These are phyloP conservation scores for Cladosporium oxysporum DNA, from an alignment of 2,329 filamentous ascomycete species.

Conservation along the genomic window DNA sequence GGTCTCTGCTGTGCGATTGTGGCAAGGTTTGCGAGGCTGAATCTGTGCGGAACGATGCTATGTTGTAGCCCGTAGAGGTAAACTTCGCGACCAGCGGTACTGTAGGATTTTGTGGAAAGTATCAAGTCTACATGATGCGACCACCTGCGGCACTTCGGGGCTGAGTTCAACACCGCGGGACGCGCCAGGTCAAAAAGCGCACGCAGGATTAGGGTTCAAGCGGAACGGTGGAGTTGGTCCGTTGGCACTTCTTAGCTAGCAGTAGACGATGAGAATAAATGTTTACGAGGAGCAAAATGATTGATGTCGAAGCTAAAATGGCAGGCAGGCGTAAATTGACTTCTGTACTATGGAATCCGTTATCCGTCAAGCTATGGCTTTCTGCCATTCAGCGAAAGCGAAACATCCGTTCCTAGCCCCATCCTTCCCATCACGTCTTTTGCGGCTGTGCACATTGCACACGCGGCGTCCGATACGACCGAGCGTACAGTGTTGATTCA, in stretches of 20 bases:
- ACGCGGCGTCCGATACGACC: not conserved
- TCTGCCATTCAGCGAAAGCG: not conserved
- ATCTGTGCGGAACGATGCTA: not conserved
- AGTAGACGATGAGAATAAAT: not conserved
- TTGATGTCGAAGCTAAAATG: not conserved
- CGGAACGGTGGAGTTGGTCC: not conserved
- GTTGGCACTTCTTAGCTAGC: not conserved
- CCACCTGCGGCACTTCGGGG: constrained; percentile 1
- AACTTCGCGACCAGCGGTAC: not conserved
- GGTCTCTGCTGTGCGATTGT: not conserved
- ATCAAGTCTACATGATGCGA: not conserved
- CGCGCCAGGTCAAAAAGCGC: not conserved
- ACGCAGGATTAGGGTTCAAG: constrained; percentile 8
- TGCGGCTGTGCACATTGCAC: not conserved
- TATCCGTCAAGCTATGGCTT: constrained; percentile 14
- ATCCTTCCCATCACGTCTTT: constrained; percentile 8
- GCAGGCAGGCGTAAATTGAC: constrained; percentile 1
- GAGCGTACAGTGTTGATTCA: not conserved
- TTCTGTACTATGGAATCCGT: constrained; percentile 11
- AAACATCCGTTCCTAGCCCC: not conserved
- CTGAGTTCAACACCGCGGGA: constrained; percentile 1
- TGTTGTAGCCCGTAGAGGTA: not conserved
- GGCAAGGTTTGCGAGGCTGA: not conserved
- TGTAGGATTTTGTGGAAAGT: constrained; percentile 3
- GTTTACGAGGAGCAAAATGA: not conserved